Base-by-base conservation (phyloP, 2,329 filamentous ascomycete genomes). In the Pyrenophora tritici-repentis region DNA sequence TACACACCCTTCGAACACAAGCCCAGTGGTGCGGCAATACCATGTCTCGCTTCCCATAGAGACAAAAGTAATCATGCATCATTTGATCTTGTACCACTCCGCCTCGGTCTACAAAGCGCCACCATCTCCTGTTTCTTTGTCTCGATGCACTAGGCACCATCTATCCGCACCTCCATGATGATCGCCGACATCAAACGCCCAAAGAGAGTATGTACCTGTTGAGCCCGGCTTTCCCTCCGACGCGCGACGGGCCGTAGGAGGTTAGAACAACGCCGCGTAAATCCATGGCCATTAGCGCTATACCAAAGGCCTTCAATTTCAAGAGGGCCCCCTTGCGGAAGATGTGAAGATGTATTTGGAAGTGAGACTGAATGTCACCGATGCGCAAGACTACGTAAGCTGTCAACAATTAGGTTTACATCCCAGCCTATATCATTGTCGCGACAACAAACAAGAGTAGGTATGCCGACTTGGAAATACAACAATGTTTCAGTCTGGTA, bases 71-170 rank as follows among this genome's bases (percentile, higher is more conserved):
- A 47, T 36, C 39, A 16, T 26, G 32, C 38, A 17, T 36, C 45
- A 20, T 47, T 16, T 37, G 39, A 16, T 43, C 39, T 24, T 45
- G 32, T 43, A 36, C 16, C 42, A 40, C 42, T 55, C 47, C 47
- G 38, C 56, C 29, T 24, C 34, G 34, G 42, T 34, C 34, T 31
- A 43, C 26, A 20, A 14, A 31, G 39, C 24, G 47, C 44, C 50
- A 53, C 34, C 32, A 22, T 39, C 42, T 45, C 31, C 18, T 44
- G 39, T 57, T 53, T 50, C 48, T 29, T 29, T 29, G 9, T 29
- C 26, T 29, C 26, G 26, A 42, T 42, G n/a, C 42, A 40, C 54
- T 33, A 17, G 31, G 20, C 41, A 35, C 42, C 44, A 50, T 50
- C 3, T 50, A 36, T 41, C 29, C 42, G 29, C 36, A 34, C 42